Conservation (phyloP, 2,329 filamentous ascomycete species). For the Calonectria fujianensis region DNA sequence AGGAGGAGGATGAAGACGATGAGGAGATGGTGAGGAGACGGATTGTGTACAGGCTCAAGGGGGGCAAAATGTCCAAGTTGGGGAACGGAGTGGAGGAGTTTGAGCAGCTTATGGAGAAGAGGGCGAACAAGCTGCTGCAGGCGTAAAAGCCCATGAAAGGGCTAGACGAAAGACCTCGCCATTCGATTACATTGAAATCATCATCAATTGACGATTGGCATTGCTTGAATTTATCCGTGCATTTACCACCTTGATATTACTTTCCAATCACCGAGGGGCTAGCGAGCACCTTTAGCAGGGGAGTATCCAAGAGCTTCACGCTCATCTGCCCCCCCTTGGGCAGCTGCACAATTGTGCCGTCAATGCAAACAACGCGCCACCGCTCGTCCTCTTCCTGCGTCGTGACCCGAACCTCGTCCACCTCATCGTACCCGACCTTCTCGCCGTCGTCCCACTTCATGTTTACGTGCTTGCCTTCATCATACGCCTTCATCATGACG, state of each 20-base stretch:
- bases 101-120: slow-evolving; percentile 77
- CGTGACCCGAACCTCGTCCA: slow-evolving; percentile 80
- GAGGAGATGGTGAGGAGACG: slow-evolving; percentile 68
- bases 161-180: neutral
- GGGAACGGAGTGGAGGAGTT: slow-evolving; percentile 79
- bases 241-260: neutral
- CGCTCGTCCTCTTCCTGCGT: slow-evolving; percentile 80
- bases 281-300: slow-evolving; percentile 68
- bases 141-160: slow-evolving; percentile 24
- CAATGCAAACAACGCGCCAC: slow-evolving; percentile 93
- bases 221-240: neutral
- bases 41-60: slow-evolving; percentile 76
- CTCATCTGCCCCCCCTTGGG: slow-evolving; percentile 82
- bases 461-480: slow-evolving; percentile 73
- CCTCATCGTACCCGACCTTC: slow-evolving; percentile 81
- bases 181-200: too few species aligned
- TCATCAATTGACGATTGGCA: neutral
- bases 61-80: slow-evolving; percentile 73
- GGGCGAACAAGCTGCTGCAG: slow-evolving; percentile 67
- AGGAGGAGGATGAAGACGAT: slow-evolving; percentile 61
- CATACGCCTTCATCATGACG: slow-evolving; percentile 82
- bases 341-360: slow-evolving; percentile 89
- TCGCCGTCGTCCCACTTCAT: slow-evolving; percentile 73
- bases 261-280: slow-evolving; percentile 53
- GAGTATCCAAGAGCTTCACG: slow-evolving; percentile 70